These are phyloP conservation scores for Amphibolis antarctica DNA, from an alignment of 106 monocot genomes.

Conservation along the genomic window DNA sequence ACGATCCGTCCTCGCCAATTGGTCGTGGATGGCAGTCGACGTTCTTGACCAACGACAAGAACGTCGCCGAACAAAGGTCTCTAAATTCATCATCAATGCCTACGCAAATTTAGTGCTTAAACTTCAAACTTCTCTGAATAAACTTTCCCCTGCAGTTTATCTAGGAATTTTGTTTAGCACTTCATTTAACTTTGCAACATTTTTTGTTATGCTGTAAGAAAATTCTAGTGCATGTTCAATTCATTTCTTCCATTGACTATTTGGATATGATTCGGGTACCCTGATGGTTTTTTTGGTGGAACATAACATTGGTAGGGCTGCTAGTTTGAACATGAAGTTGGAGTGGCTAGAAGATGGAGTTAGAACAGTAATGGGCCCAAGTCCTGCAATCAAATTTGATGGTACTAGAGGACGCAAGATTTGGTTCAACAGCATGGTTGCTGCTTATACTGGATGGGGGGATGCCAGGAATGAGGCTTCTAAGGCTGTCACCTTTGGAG, in stretches of 20 bases:
- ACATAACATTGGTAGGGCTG: constrained; percentile 33
- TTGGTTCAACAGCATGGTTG: constrained; percentile 99
- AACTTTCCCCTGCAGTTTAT: no score
- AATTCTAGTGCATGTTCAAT: no score
- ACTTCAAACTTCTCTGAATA: no score
- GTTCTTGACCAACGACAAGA: constrained; percentile 68
- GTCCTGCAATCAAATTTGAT: constrained; percentile 63
- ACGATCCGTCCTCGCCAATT: constrained; percentile 88
- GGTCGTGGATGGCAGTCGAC: constrained; percentile 95
- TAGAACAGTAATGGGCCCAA: constrained; percentile 84
- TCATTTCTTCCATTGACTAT: no score
- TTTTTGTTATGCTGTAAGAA: no score
- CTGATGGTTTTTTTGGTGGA: not conserved
- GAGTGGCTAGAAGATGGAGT: constrained; percentile 80
- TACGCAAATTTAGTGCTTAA: not conserved
- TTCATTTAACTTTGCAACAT: no score
- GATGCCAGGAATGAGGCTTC: constrained; percentile 67
- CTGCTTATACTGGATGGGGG: constrained; percentile 87
- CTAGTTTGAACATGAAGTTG: constrained; percentile 58
- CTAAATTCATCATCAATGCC: not conserved
- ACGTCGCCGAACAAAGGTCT: constrained; percentile 68
- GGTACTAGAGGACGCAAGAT: constrained; percentile 45
- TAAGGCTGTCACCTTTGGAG: constrained; percentile 77
- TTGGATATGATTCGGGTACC: no score
- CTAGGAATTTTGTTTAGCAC: no score